Evolutionary conservation across 129 eudicot species (phyloP).

Genomic region (Smallanthus sonchifolius): DNA sequence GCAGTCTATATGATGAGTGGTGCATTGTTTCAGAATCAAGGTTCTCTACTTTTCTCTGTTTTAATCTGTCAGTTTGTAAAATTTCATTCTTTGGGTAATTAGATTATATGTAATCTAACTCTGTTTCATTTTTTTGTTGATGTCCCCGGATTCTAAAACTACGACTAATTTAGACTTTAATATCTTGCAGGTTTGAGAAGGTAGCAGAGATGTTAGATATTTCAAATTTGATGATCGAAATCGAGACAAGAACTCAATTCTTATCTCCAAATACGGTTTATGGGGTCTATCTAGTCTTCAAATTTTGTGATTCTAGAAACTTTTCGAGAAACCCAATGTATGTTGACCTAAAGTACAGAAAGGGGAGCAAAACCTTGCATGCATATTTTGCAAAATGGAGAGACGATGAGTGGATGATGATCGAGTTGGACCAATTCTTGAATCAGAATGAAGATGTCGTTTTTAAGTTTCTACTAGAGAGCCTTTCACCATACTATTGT

Average conservation of each 20-base stretch:
- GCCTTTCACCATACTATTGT: conserved; percentile 4
- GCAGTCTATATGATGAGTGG: too few species aligned
- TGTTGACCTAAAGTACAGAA: conserved; percentile 20
- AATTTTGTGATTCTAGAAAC: conserved; percentile 2
- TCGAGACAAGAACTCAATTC: conserved; percentile 10
- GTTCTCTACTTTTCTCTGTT: neutral
- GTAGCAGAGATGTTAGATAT: neutral
- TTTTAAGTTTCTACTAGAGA: conserved; percentile 12
- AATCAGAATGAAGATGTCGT: neutral
- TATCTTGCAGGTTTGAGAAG: conserved; percentile 17
- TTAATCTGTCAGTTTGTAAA: neutral
- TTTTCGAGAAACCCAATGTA: neutral
- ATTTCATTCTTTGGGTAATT: neutral
- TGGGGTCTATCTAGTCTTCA: conserved; percentile 11
- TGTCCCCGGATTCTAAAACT: too few species aligned
- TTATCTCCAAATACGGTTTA: conserved; percentile 8
- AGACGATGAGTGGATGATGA: conserved; percentile 12
- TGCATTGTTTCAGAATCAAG: too few species aligned
- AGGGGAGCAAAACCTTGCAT: neutral
- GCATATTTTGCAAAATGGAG: conserved; percentile 21
- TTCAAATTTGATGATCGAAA: conserved; percentile 4
- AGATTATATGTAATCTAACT: too few species aligned
- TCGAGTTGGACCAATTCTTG: neutral
- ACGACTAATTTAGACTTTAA: neutral
- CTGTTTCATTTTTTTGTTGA: too few species aligned